Conservation (phyloP, 2,329 filamentous ascomycete genomes). For the Colletotrichum orchidophilum region DNA sequence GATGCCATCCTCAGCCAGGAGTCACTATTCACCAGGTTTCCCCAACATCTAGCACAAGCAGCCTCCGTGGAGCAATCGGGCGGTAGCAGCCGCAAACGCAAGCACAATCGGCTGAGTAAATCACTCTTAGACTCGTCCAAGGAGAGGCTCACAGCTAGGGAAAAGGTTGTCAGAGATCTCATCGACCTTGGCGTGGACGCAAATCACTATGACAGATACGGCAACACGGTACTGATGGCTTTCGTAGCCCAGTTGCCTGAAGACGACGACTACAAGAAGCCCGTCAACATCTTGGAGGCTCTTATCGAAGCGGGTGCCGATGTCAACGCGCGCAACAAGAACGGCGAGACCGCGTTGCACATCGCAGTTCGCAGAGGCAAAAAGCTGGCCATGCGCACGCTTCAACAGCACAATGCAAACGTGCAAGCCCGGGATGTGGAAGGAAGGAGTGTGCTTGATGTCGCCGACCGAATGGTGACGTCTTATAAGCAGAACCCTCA, state of each 20-base stretch:
- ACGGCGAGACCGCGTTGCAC: conserved; percentile 65
- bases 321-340: conserved; percentile 60
- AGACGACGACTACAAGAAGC: conserved; percentile 59
- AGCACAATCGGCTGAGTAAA: conserved; percentile 47
- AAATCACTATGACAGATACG: conserved; percentile 62
- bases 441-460: conserved; percentile 55
- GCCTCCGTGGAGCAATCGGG: conserved; percentile 35
- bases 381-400: conserved; percentile 59
- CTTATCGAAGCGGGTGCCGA: conserved; percentile 55
- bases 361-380: conserved; percentile 62
- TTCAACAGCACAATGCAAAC: conserved; percentile 58
- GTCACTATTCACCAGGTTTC: conserved; percentile 48
- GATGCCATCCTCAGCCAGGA: conserved; percentile 57
- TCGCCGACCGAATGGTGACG: conserved; percentile 53
- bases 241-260: conserved; percentile 61
- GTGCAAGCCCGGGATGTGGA: conserved; percentile 56
- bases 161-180: conserved; percentile 40
- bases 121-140: conserved; percentile 46
- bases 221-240: conserved; percentile 65
- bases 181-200: conserved; percentile 53
- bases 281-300: conserved; percentile 53
- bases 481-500: conserved; percentile 43
- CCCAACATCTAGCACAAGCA: conserved; percentile 40
- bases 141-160: conserved; percentile 41
- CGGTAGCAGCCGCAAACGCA: conserved; percentile 46